Evolutionary conservation across 805 yeast species (phyloP).

Genomic region (Spathaspora sp.): DNA sequence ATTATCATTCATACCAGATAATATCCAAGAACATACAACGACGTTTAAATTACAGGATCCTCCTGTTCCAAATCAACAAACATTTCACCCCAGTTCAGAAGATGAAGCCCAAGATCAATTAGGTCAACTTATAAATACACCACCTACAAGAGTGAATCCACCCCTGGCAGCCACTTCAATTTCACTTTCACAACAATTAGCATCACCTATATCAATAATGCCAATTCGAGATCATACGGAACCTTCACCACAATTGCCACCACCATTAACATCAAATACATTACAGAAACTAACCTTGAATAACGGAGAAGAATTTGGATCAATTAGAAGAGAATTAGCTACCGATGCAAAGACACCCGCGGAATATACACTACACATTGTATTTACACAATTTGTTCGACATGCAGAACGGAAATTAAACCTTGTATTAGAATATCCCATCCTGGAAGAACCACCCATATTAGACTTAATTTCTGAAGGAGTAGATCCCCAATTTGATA

Average conservation of each 20-base stretch:
- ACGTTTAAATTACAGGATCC: slow-evolving; percentile 14
- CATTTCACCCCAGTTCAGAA: neutral
- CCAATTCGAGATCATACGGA: slow-evolving; percentile 15
- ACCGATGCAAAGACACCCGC: slow-evolving; percentile 69
- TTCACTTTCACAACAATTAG: slow-evolving; percentile 13
- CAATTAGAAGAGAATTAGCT: slow-evolving; percentile 34
- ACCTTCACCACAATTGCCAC: slow-evolving; percentile 37
- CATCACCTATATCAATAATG: slow-evolving; percentile 19
- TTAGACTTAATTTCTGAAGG: slow-evolving; percentile 80
- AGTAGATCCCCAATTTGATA: slow-evolving; percentile 80
- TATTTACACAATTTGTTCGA: slow-evolving; percentile 93
- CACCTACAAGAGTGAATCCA: neutral
- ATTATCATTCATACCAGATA: slow-evolving; percentile 3
- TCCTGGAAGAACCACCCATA: slow-evolving; percentile 73
- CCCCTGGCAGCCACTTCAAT: neutral
- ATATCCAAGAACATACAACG: slow-evolving; percentile 7
- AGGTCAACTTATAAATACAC: slow-evolving; percentile 1
- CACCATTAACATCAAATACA: slow-evolving; percentile 23
- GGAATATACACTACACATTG: slow-evolving; percentile 89
- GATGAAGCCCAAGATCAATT: slow-evolving; percentile 1
- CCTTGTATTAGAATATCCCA: slow-evolving; percentile 61
- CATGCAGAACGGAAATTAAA: slow-evolving; percentile 86
- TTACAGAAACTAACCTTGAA: slow-evolving; percentile 20
- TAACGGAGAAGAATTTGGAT: slow-evolving; percentile 21
- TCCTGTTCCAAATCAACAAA: neutral